A percentile compares a stretch with the other conserved stretches of the same genome.
phyloP scores from a whole-genome alignment of 176 grass and related monocot species.

The Pharus latifolius region DNA sequence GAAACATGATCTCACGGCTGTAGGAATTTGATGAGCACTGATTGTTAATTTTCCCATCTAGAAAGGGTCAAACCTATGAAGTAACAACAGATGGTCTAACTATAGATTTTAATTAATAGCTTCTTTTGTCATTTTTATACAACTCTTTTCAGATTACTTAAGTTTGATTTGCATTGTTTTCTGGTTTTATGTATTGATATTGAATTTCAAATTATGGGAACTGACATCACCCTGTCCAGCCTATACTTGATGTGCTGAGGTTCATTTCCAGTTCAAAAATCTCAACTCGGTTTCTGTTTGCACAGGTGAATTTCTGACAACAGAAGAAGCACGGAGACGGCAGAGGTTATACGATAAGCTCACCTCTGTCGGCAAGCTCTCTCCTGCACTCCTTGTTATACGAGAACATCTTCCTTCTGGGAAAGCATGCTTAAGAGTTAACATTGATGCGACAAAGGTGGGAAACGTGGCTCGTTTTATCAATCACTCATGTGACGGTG shows the following conservation, averaged over 20 bases:
- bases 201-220: too few relatives aligned
- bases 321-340: slow-evolving; percentile 50
- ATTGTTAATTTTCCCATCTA: neutral
- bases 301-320: slow-evolving; percentile 76
- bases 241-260: too few relatives aligned
- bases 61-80: too few relatives aligned
- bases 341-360: slow-evolving; percentile 63
- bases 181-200: too few relatives aligned
- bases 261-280: too few relatives aligned
- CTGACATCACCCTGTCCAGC: too few relatives aligned
- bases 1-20: neutral
- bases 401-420: slow-evolving; percentile 86
- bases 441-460: slow-evolving; percentile 77
- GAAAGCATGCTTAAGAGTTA: slow-evolving; percentile 71
- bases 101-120: too few relatives aligned
- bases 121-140: neutral
- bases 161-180: too few relatives aligned
- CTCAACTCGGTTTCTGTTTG: neutral
- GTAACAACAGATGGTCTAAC: too few relatives aligned
- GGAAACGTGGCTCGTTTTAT: slow-evolving; percentile 77
- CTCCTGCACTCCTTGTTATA: slow-evolving; percentile 59
- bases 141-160: neutral
- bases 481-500: slow-evolving; percentile 92
- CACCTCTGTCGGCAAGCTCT: slow-evolving; percentile 41
- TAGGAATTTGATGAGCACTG: neutral